Conservation (phyloP, 2,329 filamentous ascomycete genomes). For the Hymenoscyphus salicellus region DNA sequence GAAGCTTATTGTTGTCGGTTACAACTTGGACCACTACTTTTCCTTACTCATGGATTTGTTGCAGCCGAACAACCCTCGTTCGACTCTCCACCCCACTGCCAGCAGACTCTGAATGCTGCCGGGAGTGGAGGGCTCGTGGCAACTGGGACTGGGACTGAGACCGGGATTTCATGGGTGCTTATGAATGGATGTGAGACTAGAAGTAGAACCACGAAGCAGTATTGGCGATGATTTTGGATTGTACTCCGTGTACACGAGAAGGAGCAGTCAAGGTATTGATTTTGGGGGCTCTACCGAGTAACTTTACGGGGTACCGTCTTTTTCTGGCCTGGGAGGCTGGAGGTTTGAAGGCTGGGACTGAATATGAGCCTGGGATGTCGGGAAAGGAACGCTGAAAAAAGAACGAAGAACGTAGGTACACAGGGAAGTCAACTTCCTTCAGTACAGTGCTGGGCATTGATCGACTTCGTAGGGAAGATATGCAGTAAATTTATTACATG, state of each 20-base stretch:
- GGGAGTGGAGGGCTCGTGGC: neutral
- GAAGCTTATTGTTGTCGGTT: neutral
- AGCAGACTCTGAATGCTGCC: slow-evolving; percentile 1
- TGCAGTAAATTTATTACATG: neutral
- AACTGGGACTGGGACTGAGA: neutral
- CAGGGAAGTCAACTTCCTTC: neutral
- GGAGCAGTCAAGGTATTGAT: neutral
- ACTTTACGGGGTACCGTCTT: neutral
- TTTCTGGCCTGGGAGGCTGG: neutral
- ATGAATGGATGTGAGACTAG: neutral
- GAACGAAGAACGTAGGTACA: neutral
- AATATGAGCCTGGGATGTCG: neutral
- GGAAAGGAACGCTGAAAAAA: neutral
- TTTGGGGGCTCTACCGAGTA: neutral
- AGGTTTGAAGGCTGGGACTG: neutral
- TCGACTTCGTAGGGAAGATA: neutral
- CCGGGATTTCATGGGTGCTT: neutral
- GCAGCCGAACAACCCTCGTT: neutral
- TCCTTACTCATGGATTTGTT: neutral
- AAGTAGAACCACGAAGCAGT: neutral
- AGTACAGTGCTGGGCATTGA: neutral
- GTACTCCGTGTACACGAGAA: slow-evolving; percentile 2
- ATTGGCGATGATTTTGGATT: neutral
- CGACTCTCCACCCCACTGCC: neutral
- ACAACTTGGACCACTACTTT: neutral